These are phyloP conservation scores for Phaeosphaeriaceae sp. DNA, from an alignment of 2,329 filamentous ascomycete genomes.

Conservation along the genomic window DNA sequence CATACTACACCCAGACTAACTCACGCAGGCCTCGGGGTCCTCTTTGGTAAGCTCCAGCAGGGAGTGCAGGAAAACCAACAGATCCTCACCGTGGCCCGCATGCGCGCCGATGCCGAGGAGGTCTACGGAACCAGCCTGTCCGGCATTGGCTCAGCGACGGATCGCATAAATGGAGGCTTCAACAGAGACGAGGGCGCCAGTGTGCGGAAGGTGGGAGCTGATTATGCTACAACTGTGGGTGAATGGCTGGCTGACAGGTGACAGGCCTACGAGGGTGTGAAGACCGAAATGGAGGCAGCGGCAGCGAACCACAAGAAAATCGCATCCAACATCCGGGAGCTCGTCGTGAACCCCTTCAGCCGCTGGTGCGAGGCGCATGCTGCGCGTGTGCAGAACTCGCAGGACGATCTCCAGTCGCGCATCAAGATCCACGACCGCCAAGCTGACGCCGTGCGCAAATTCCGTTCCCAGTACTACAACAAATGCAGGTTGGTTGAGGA, in stretches of 20 bases:
- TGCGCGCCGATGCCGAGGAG: slow-evolving; percentile 97
- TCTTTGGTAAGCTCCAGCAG: slow-evolving; percentile 97
- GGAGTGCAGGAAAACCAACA: slow-evolving; percentile 95
- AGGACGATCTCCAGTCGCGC: slow-evolving; percentile 88
- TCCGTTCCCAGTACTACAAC: slow-evolving; percentile 97
- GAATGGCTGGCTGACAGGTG: slow-evolving; percentile 24
- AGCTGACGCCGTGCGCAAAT: slow-evolving; percentile 86
- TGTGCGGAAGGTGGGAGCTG: slow-evolving; percentile 79
- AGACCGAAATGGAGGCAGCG: slow-evolving; percentile 90
- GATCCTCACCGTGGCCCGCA: slow-evolving; percentile 84
- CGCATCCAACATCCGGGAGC: slow-evolving; percentile 91
- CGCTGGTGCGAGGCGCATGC: slow-evolving; percentile 98
- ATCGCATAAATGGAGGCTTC: slow-evolving; percentile 85
- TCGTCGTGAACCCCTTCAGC: slow-evolving; percentile 92
- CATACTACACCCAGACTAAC: slow-evolving; percentile 28
- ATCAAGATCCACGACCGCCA: slow-evolving; percentile 95
- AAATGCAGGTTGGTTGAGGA: slow-evolving; percentile 97
- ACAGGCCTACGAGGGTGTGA: slow-evolving; percentile 92
- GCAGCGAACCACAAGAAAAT: slow-evolving; percentile 93
- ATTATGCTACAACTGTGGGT: not conserved
- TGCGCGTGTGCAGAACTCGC: slow-evolving; percentile 86
- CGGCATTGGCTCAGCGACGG: slow-evolving; percentile 81
- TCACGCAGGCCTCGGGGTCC: slow-evolving; percentile 77
- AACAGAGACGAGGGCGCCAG: slow-evolving; percentile 92
- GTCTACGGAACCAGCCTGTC: slow-evolving; percentile 80